phyloP scores from a whole-genome alignment of 208 protist genomes.

The Acanthamoeba culbertsoni region DNA sequence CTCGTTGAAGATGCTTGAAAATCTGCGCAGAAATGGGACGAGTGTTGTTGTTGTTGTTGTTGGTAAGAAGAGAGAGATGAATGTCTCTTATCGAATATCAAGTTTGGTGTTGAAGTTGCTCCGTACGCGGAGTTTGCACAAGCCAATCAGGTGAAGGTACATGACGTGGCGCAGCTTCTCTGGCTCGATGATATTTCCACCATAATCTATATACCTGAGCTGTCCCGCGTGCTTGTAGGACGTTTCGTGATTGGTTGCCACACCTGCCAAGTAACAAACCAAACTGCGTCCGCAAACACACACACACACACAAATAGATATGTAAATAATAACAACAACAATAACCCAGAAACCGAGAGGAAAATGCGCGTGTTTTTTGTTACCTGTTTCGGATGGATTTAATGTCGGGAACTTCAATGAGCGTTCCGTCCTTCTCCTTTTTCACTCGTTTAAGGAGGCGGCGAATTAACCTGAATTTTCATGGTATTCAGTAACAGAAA shows the following conservation, averaged over 20 bases:
- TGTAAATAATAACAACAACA: neutral
- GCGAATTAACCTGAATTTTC: neutral
- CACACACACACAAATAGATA: neutral
- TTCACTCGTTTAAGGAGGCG: neutral
- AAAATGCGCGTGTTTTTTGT: no score
- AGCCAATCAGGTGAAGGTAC: neutral
- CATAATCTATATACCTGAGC: conserved; percentile 1
- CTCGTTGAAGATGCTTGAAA: neutral
- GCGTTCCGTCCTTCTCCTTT: conserved; percentile 4
- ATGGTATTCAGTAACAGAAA: neutral
- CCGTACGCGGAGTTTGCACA: neutral
- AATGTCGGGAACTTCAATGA: neutral
- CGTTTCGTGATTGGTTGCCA: neutral
- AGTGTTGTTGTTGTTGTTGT: neutral
- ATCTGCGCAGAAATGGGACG: neutral
- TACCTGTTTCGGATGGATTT: conserved; percentile 3
- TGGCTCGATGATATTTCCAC: neutral
- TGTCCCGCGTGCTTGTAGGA: conserved; percentile 35
- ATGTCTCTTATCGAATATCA: no score
- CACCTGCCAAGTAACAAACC: neutral
- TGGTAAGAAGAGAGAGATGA: no score
- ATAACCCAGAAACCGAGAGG: no score
- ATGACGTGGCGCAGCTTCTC: neutral
- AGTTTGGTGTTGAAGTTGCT: no score
- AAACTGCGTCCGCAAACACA: neutral